Evolutionary conservation across 176 grass and related monocot species (phyloP), one percentile per base, ranked within the genome.

Genomic region (Canna indica): DNA sequence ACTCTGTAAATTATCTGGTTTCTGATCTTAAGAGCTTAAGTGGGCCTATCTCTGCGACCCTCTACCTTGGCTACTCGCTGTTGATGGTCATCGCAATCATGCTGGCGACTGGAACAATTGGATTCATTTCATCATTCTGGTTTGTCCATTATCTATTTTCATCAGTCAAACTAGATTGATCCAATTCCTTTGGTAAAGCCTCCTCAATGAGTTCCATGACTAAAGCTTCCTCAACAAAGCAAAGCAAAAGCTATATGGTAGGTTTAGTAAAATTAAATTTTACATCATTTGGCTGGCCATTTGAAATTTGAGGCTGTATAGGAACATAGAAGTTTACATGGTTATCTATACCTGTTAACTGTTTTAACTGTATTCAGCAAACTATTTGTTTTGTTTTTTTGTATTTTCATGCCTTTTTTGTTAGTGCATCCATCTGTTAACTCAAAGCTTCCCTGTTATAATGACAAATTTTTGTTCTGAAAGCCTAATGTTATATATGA

Each of bases 81-180:
- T 66, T 85, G 54, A 85, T 85, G 82, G 82, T 66, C 38, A 59
- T 67, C 14, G 82, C 82, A 1, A 68, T 85, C 74, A 80, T 85
- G 82, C 82, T 85, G 1, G 73, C 82, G 1, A 85, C 82, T 48
- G 82, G 82, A 41, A 85, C 82, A 24, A 67, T 85, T 27, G 82
- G 82, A 41, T 85, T 85, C 67, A 54, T 83, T 39, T 83, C 81
- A 61, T 79, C 81, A 1, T 75, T 83, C 76, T 78, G 76, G 60
- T 83, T 83, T 15, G 59, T 83, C 24, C 75, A 83, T 68, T 83
- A 79, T 39, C 81, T 83, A 34, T 83, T 83, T 61, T 83, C 81
- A 35, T 83, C 81, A 0, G 76, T 83, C 57, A 83, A 83, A 60
- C 46, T 79, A 68, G 81, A 83, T 73, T 83, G 59, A 79, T 8